Evolutionary conservation across 805 yeast genomes (phyloP).

Genomic region (Saccharomycopsis fibuligera): DNA sequence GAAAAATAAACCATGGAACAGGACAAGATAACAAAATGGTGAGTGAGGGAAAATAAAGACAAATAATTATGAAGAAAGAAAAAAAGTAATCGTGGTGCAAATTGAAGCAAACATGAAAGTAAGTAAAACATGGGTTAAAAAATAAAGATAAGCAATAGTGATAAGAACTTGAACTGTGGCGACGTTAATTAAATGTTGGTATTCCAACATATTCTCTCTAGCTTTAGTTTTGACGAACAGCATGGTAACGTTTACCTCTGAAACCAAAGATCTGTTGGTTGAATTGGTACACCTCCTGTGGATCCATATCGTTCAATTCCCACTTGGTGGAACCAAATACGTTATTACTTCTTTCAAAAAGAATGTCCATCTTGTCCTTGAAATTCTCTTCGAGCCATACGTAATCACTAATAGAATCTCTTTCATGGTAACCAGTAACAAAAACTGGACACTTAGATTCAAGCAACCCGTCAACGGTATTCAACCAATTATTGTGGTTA

Average conservation of each 20-base stretch:
- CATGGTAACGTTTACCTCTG: slow-evolving; percentile 96
- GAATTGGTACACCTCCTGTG: slow-evolving; percentile 89
- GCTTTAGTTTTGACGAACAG: too few species aligned
- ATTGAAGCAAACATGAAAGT: too few species aligned
- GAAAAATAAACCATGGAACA: too few species aligned
- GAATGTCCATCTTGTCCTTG: slow-evolving; percentile 70
- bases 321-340: slow-evolving; percentile 82
- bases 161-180: too few species aligned
- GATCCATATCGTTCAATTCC: slow-evolving; percentile 88
- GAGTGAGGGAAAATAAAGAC: too few species aligned
- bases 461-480: slow-evolving; percentile 76
- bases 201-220: too few species aligned
- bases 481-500: slow-evolving; percentile 82
- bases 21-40: too few species aligned
- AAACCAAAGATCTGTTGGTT: slow-evolving; percentile 86
- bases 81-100: too few species aligned
- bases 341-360: slow-evolving; percentile 70
- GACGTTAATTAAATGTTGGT: too few species aligned
- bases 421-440: slow-evolving; percentile 81
- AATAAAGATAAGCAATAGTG: too few species aligned
- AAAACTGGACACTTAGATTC: slow-evolving; percentile 92
- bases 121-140: too few species aligned
- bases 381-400: slow-evolving; percentile 61
- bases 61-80: too few species aligned
- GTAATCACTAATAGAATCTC: slow-evolving; percentile 65